Percentiles rank a stretch among this genome's conserved stretches.
Conservation (phyloP, 192 early-diverging fungal species). For the Mortierella alpina region DNA sequence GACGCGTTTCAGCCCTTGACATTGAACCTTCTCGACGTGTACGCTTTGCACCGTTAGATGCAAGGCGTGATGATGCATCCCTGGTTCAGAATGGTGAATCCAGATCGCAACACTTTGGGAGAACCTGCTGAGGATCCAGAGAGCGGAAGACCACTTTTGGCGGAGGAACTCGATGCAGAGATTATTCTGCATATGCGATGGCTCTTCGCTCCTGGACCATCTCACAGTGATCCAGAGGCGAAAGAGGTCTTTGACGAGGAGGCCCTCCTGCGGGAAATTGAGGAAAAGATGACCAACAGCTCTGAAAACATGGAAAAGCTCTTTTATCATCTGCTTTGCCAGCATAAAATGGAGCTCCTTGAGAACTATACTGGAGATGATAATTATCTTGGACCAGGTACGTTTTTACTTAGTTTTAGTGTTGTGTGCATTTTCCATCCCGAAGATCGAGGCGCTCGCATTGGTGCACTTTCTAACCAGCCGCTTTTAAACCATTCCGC, state of each 20-base stretch:
- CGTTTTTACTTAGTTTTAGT: neutral
- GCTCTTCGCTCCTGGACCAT: slow-evolving; percentile 50
- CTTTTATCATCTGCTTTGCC: slow-evolving; percentile 49
- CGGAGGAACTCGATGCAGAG: slow-evolving; percentile 45
- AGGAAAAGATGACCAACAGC: slow-evolving; percentile 44
- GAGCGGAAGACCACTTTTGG: slow-evolving; percentile 16
- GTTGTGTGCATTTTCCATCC: neutral
- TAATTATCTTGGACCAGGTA: slow-evolving; percentile 29
- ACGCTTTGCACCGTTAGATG: slow-evolving; percentile 41
- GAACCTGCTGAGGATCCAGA: slow-evolving; percentile 52
- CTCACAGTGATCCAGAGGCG: slow-evolving; percentile 41
- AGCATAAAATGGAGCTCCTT: slow-evolving; percentile 49
- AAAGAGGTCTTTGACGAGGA: slow-evolving; percentile 47
- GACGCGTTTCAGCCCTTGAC: neutral
- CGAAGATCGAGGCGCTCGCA: neutral
- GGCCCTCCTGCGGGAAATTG: slow-evolving; percentile 39
- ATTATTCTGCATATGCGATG: slow-evolving; percentile 51
- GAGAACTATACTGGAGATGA: slow-evolving; percentile 42
- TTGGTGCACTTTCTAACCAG: neutral
- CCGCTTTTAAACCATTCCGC: neutral
- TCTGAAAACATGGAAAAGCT: slow-evolving; percentile 51
- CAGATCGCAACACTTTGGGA: slow-evolving; percentile 43
- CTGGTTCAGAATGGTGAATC: slow-evolving; percentile 61
- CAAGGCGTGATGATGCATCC: slow-evolving; percentile 64
- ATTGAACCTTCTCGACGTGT: neutral